phyloP scores from a whole-genome alignment of 768 basidiomycete genomes.

The Amanita rimosa region DNA sequence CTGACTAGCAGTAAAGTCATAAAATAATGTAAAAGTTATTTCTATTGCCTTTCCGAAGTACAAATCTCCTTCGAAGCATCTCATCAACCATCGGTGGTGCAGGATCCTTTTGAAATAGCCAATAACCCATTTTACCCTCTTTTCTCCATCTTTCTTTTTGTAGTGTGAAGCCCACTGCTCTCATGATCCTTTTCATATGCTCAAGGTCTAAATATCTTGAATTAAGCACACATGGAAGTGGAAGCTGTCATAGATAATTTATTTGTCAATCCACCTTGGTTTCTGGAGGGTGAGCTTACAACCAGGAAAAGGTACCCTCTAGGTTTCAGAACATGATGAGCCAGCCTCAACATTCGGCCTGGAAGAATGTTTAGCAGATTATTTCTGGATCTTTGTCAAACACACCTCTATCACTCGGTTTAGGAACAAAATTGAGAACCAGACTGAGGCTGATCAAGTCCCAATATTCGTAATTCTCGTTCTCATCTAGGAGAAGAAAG shows the following conservation, averaged over 20 bases:
- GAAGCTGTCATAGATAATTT: slow-evolving; percentile 38
- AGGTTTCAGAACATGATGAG: slow-evolving; percentile 40
- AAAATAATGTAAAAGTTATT: slow-evolving; percentile 70
- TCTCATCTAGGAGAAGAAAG: slow-evolving; percentile 54
- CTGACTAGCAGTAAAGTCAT: neutral
- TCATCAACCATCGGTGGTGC: slow-evolving; percentile 5
- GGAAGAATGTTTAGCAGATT: neutral
- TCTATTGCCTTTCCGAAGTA: slow-evolving; percentile 54
- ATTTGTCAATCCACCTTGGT: neutral
- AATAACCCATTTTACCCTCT: slow-evolving; percentile 82
- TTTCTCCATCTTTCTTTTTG: slow-evolving; percentile 49
- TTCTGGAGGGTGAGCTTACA: slow-evolving; percentile 28
- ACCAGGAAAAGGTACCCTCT: slow-evolving; percentile 61
- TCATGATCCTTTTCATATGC: slow-evolving; percentile 47
- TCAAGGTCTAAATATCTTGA: slow-evolving; percentile 70
- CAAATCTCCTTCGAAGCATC: slow-evolving; percentile 40
- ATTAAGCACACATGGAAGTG: slow-evolving; percentile 75
- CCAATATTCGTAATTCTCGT: slow-evolving; percentile 47
- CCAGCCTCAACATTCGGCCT: slow-evolving; percentile 66
- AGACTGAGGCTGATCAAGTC: slow-evolving; percentile 77
- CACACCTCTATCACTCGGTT: slow-evolving; percentile 63
- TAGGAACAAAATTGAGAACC: slow-evolving; percentile 83
- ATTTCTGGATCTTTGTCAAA: neutral
- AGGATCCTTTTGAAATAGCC: slow-evolving; percentile 55
- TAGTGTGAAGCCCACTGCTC: slow-evolving; percentile 49